Percentiles rank a stretch among this genome's conserved stretches.
Conservation (phyloP, 1,284 basidiomycete species). For the Mrakiaceae sp. region DNA sequence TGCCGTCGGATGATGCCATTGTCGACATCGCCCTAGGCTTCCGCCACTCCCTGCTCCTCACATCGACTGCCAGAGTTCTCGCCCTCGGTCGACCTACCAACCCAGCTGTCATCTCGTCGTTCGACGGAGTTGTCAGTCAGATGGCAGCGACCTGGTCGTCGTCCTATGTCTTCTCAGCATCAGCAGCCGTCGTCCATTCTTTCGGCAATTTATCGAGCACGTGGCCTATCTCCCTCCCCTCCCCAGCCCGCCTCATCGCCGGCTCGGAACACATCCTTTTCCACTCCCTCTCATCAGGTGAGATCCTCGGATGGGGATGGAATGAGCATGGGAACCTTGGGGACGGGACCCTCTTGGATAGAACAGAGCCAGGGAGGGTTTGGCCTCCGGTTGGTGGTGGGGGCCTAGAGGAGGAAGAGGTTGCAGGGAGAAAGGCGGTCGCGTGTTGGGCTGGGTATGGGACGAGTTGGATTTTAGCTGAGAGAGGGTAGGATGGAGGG, state of each 20-base stretch:
- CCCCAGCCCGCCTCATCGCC: background rate
- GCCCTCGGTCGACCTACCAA: background rate
- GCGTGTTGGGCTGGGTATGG: conserved; percentile 58
- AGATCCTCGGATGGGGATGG: conserved; percentile 81
- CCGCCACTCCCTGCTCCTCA: conserved; percentile 57
- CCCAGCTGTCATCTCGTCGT: background rate
- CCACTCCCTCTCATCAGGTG: conserved; percentile 17
- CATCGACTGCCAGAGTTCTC: conserved; percentile 35
- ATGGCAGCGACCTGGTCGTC: conserved; percentile 56
- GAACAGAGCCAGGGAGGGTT: background rate
- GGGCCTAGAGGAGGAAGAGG: conserved; percentile 16
- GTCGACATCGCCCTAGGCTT: conserved; percentile 46
- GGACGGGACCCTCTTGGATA: conserved; percentile 30
- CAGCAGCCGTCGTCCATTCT: conserved; percentile 38
- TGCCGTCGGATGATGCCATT: background rate
- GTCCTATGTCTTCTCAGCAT: conserved; percentile 45
- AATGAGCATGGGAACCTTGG: conserved; percentile 89
- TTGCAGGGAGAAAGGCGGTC: conserved; percentile 22
- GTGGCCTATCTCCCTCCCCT: background rate
- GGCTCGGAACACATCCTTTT: conserved; percentile 15
- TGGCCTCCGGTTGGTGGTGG: background rate
- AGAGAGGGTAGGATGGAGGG: too few species aligned
- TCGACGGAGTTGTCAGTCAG: background rate
- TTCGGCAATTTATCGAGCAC: conserved; percentile 40
- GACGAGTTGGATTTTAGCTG: conserved; percentile 52